phyloP scores from a whole-genome alignment of 1,284 basidiomycete species.

The Clitocybe nebularis region DNA sequence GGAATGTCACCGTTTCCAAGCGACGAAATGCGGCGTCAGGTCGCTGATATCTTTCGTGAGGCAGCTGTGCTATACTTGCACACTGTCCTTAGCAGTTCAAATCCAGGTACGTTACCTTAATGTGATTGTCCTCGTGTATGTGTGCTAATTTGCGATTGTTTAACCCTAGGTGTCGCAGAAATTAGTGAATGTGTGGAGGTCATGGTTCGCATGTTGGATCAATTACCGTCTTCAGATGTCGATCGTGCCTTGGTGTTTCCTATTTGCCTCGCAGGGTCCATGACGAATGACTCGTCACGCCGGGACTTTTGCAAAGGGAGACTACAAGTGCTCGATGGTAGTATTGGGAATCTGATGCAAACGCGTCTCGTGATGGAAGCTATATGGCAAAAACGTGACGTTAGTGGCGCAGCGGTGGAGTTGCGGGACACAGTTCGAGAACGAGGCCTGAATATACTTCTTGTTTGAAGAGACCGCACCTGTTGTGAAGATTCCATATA shows the following conservation, averaged over 20 bases:
- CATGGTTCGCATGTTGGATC: slow-evolving; percentile 49
- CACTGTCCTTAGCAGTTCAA: slow-evolving; percentile 63
- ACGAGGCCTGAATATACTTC: slow-evolving; percentile 47
- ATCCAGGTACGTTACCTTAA: slow-evolving; percentile 48
- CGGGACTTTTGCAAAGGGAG: slow-evolving; percentile 60
- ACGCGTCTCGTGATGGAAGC: slow-evolving; percentile 60
- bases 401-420: slow-evolving; percentile 49
- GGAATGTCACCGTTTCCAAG: slow-evolving; percentile 26
- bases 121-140: not conserved
- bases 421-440: slow-evolving; percentile 61
- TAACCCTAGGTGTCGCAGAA: slow-evolving; percentile 61
- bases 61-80: slow-evolving; percentile 66
- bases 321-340: slow-evolving; percentile 50
- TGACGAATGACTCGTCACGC: slow-evolving; percentile 59
- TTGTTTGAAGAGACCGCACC: slow-evolving; percentile 36
- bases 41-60: slow-evolving; percentile 64
- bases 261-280: slow-evolving; percentile 64
- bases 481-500: slow-evolving; percentile 8
- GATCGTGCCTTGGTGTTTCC: slow-evolving; percentile 71
- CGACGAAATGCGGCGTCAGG: slow-evolving; percentile 42
- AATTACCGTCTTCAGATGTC: slow-evolving; percentile 50
- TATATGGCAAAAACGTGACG: slow-evolving; percentile 64
- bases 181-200: slow-evolving; percentile 53
- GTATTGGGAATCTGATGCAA: slow-evolving; percentile 59
- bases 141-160: slow-evolving; percentile 3